These are phyloP conservation scores for Prunus dulcis DNA, from an alignment of 306 rosid species.

Conservation along the genomic window DNA sequence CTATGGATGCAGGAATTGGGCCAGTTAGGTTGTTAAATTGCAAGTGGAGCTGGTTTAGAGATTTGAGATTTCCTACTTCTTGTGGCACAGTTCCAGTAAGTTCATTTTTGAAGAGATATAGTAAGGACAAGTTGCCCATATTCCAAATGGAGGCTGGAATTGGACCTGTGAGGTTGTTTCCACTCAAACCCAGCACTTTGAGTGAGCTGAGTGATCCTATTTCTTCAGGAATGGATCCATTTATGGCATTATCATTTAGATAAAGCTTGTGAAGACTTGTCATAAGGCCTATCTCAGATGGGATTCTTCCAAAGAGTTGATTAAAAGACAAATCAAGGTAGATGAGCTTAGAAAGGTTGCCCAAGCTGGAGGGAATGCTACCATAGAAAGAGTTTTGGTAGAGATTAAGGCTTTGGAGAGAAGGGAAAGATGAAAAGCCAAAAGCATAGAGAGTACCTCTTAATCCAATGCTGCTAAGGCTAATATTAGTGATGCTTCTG, in stretches of 20 bases:
- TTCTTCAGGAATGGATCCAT: too few species aligned
- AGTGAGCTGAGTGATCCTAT: too few species aligned
- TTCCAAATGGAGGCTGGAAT: background rate
- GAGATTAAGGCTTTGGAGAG: background rate
- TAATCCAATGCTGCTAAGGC: background rate
- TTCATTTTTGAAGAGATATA: too few species aligned
- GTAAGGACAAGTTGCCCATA: background rate
- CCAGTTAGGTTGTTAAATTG: background rate
- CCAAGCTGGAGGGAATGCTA: background rate
- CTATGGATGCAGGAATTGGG: too few species aligned
- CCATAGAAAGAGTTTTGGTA: background rate
- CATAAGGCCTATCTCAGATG: background rate
- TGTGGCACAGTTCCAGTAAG: background rate
- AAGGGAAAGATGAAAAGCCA: background rate
- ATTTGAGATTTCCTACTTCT: background rate
- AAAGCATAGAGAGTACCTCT: background rate
- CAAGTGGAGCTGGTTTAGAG: background rate
- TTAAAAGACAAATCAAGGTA: background rate
- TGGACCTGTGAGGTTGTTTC: background rate
- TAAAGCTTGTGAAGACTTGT: background rate
- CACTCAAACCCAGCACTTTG: too few species aligned
- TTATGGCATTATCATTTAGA: too few species aligned
- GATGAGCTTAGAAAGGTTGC: background rate
- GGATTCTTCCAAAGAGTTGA: background rate
- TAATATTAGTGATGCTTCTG: background rate